These are phyloP conservation scores for Boletellus ananiceps DNA, from an alignment of 768 basidiomycete species.

Conservation along the genomic window DNA sequence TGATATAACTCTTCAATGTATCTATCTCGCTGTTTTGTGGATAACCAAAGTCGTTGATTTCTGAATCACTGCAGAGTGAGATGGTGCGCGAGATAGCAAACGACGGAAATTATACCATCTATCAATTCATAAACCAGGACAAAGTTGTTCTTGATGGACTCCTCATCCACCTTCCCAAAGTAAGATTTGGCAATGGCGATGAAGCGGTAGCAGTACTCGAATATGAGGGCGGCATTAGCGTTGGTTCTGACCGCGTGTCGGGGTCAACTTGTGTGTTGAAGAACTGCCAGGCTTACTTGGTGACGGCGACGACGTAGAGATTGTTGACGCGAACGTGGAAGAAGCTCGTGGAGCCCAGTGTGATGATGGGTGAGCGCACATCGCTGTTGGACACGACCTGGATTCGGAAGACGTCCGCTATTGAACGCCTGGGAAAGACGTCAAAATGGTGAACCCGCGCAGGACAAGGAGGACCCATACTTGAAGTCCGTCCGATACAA, in stretches of 20 bases:
- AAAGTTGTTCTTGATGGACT: conserved; percentile 98
- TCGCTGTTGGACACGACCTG: conserved; percentile 98
- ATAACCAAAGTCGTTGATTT: conserved; percentile 98
- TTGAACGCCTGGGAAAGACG: conserved; percentile 66
- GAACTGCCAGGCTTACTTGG: conserved; percentile 60
- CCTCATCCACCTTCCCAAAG: conserved; percentile 98
- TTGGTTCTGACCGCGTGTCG: conserved; percentile 62
- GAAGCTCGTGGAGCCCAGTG: conserved; percentile 96
- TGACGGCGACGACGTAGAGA: conserved; percentile 91
- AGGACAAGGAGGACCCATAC: conserved; percentile 42
- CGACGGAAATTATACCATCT: conserved; percentile 58
- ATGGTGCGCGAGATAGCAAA: not conserved
- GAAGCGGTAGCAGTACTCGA: conserved; percentile 97
- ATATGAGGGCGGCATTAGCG: conserved; percentile 95
- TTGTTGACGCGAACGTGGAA: conserved; percentile 97
- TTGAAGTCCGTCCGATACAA: conserved; percentile 97
- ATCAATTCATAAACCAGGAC: conserved; percentile 97
- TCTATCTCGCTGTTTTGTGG: conserved; percentile 99
- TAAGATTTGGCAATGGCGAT: conserved; percentile 92
- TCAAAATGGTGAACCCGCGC: conserved; percentile 1
- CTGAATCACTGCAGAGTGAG: conserved; percentile 36
- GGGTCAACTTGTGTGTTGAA: not conserved
- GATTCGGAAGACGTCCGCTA: conserved; percentile 97
- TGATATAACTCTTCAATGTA: conserved; percentile 96
- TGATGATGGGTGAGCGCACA: conserved; percentile 95